phyloP scores from a whole-genome alignment of 1,284 basidiomycete species.

The Exobasidium rhododendri region DNA sequence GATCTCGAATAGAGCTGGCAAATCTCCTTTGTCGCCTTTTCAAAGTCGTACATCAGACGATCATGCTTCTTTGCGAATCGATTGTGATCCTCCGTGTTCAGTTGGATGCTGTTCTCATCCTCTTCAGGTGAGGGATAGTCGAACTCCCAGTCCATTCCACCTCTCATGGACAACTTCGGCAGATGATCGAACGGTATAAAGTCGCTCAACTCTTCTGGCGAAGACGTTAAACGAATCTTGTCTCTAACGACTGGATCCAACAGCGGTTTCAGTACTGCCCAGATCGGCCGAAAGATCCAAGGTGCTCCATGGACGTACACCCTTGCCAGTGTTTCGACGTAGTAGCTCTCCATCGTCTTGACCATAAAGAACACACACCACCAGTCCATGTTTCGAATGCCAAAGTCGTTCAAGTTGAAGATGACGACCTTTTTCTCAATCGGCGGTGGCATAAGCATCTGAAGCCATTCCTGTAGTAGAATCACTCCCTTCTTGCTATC shows the following conservation, averaged over 20 bases:
- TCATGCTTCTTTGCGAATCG: slow-evolving; percentile 24
- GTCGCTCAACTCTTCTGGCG: slow-evolving; percentile 37
- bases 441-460: slow-evolving; percentile 44
- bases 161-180: slow-evolving; percentile 32
- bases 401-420: slow-evolving; percentile 50
- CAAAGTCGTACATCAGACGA: slow-evolving; percentile 33
- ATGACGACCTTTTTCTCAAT: slow-evolving; percentile 46
- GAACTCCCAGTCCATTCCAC: slow-evolving; percentile 38
- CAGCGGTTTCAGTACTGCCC: slow-evolving; percentile 44
- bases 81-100: slow-evolving; percentile 23
- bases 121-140: slow-evolving; percentile 20
- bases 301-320: slow-evolving; percentile 48
- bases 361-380: slow-evolving; percentile 50
- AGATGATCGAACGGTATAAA: slow-evolving; percentile 36
- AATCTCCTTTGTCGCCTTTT: slow-evolving; percentile 26
- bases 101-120: slow-evolving; percentile 39
- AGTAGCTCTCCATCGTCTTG: slow-evolving; percentile 49
- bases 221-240: slow-evolving; percentile 44
- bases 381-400: slow-evolving; percentile 49
- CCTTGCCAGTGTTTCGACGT: slow-evolving; percentile 42
- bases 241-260: slow-evolving; percentile 48
- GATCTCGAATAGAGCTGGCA: slow-evolving; percentile 10
- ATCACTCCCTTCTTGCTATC: slow-evolving; percentile 42
- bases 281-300: slow-evolving; percentile 51
- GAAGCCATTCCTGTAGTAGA: slow-evolving; percentile 34